Percentiles rank a stretch among this genome's conserved stretches.
phyloP scores from a whole-genome alignment of 1,139 yeast species.

The Pichia sp. region DNA sequence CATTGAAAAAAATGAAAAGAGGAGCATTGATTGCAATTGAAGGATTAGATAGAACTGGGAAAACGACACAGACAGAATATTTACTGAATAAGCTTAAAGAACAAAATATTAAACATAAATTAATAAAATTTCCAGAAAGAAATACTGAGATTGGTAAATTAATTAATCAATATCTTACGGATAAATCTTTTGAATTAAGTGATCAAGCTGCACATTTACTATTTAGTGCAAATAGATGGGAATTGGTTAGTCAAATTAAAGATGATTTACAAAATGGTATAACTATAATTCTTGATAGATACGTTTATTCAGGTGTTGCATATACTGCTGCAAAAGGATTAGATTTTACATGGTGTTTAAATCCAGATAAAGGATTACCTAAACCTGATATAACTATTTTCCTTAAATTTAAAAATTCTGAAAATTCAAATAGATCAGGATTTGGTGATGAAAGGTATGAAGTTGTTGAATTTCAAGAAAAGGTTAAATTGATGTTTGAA shows the following conservation, averaged over 20 bases:
- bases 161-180: conserved; percentile 66
- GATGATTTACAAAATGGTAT: conserved; percentile 45
- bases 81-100: conserved; percentile 29
- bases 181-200: conserved; percentile 42
- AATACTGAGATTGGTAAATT: conserved; percentile 73
- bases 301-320: conserved; percentile 89
- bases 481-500: conserved; percentile 58
- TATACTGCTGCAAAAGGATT: conserved; percentile 84
- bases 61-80: conserved; percentile 71
- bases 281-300: conserved; percentile 71
- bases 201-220: conserved; percentile 81
- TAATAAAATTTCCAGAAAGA: conserved; percentile 82
- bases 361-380: conserved; percentile 81
- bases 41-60: conserved; percentile 93
- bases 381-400: conserved; percentile 81
- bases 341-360: conserved; percentile 65
- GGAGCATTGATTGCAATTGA: conserved; percentile 79
- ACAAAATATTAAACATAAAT: conserved; percentile 32
- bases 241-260: conserved; percentile 47
- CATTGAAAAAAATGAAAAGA: conserved; percentile 29
- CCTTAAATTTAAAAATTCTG: conserved; percentile 45
- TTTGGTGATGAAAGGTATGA: conserved; percentile 95
- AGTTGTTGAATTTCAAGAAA: conserved; percentile 57
- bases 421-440: conserved; percentile 53
- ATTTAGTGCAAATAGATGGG: conserved; percentile 96